phyloP scores from a whole-genome alignment of 1,284 basidiomycete genomes.

The Apiotrichum montevideense region DNA sequence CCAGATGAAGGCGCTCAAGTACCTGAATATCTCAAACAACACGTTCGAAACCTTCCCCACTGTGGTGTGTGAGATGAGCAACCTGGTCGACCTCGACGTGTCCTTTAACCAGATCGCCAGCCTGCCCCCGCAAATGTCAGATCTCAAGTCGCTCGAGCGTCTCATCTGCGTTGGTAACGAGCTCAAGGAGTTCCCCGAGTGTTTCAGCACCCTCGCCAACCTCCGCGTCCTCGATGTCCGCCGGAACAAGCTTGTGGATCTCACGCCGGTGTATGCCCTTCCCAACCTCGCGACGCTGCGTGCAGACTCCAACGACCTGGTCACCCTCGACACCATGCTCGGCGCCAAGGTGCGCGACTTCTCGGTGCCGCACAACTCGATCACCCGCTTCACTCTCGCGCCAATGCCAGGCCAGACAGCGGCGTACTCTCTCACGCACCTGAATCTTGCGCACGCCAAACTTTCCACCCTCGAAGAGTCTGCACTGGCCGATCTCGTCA shows the following conservation, averaged over 20 bases:
- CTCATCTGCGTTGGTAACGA: constrained; percentile 87
- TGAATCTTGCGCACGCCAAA: constrained; percentile 88
- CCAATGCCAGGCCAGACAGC: constrained; percentile 54
- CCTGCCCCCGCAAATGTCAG: constrained; percentile 73
- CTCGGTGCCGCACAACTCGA: constrained; percentile 49
- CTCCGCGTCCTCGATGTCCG: constrained; percentile 73
- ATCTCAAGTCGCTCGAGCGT: constrained; percentile 62
- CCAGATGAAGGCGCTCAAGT: constrained; percentile 63
- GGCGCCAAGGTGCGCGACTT: constrained; percentile 56
- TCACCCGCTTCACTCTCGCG: constrained; percentile 66
- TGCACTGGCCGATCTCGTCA: constrained; percentile 63
- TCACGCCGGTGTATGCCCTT: constrained; percentile 62
- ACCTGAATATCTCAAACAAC: constrained; percentile 95
- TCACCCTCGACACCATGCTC: constrained; percentile 69
- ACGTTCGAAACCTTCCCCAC: constrained; percentile 77
- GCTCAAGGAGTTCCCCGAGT: constrained; percentile 67
- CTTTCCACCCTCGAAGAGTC: constrained; percentile 74
- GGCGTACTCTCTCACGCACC: constrained; percentile 64
- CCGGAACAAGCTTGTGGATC: constrained; percentile 71
- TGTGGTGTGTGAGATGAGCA: constrained; percentile 68
- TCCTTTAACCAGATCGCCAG: constrained; percentile 88
- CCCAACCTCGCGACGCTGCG: constrained; percentile 62
- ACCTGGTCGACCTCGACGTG: constrained; percentile 78
- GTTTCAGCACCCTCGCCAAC: constrained; percentile 58
- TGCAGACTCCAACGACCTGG: constrained; percentile 75